Conservation (phyloP, 2,329 filamentous ascomycete genomes). For the Verticillium dahliae region DNA sequence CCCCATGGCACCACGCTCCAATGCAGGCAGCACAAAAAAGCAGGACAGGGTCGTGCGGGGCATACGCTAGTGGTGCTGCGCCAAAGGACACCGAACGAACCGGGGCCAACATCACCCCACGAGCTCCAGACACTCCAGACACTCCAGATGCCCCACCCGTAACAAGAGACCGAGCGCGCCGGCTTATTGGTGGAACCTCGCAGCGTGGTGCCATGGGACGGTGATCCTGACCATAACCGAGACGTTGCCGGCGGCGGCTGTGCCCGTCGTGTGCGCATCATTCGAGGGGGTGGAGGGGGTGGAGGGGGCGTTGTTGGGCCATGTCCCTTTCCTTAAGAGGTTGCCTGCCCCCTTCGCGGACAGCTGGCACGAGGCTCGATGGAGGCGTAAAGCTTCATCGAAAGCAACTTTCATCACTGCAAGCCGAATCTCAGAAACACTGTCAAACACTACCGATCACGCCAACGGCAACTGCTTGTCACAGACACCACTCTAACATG, state of each 20-base stretch:
- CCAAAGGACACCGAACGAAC: neutral
- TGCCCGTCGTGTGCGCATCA: neutral
- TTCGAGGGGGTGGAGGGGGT: too few species aligned
- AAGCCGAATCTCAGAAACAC: too few species aligned
- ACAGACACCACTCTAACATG: neutral
- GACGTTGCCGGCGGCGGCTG: neutral
- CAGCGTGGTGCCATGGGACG: neutral
- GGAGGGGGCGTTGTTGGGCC: neutral
- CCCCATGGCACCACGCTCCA: neutral
- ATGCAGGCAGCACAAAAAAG: neutral
- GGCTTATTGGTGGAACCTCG: neutral
- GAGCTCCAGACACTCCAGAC: neutral
- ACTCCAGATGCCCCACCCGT: neutral
- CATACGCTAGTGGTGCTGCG: neutral
- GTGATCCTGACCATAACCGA: neutral
- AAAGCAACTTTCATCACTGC: neutral
- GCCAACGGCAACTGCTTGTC: too few species aligned
- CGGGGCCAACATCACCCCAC: neutral
- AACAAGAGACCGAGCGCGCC: neutral
- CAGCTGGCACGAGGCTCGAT: neutral
- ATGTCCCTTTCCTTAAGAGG: neutral
- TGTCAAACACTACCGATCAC: too few species aligned
- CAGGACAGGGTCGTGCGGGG: neutral
- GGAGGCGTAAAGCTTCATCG: neutral
- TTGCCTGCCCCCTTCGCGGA: neutral